Percentiles rank a stretch among this genome's conserved stretches.
phyloP scores from a whole-genome alignment of 441 rosid species.

The Euphorbia schlechtendalii region DNA sequence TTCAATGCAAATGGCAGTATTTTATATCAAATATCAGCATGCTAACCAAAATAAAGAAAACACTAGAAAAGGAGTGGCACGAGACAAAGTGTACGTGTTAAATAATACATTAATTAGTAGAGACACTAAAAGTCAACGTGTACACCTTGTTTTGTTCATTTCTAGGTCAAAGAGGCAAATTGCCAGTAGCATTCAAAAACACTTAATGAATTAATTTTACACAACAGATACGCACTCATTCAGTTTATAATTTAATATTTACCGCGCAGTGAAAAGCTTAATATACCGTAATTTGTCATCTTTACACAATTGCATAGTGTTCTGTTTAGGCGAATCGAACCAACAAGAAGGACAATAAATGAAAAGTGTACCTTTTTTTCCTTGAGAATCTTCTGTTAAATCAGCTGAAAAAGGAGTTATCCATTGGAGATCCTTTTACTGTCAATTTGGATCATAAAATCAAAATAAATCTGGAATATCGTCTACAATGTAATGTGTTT shows the following conservation, averaged over 20 bases:
- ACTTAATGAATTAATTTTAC: background rate
- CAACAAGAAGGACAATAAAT: background rate
- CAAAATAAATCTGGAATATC: background rate
- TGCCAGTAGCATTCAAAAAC: background rate
- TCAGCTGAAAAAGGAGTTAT: background rate
- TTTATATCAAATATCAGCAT: no score
- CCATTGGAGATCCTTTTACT: constrained; percentile 3
- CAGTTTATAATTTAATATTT: background rate
- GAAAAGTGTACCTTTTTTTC: background rate
- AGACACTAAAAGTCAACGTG: background rate
- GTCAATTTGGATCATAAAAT: background rate
- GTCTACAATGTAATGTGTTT: background rate
- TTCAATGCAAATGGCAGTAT: no score
- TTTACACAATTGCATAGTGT: background rate
- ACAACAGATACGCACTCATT: background rate
- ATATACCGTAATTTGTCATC: background rate
- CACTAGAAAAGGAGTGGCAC: no score
- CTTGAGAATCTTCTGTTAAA: background rate
- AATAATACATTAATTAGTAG: no score
- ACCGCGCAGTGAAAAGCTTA: background rate
- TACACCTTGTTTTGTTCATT: background rate
- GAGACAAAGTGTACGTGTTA: no score
- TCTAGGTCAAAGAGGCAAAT: background rate
- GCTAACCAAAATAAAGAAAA: no score
- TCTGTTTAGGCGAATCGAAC: background rate